Base-by-base conservation (phyloP, 257 asterid genomes). In the Henckelia pumila region DNA sequence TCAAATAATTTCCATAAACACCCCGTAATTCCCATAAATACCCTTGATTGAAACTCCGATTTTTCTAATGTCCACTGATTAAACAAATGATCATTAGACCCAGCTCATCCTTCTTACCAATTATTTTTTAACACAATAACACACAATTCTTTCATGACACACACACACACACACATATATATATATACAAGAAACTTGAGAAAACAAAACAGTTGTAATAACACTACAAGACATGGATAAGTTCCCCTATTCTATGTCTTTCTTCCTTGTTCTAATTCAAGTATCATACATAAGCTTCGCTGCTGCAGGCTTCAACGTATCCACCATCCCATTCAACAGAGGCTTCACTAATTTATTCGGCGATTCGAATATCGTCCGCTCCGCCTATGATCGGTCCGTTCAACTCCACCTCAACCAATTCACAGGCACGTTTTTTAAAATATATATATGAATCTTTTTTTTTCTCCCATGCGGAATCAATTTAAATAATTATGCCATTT, bases 261-360 rank as follows among this genome's bases (percentile, higher is more conserved):
- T 75, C 70, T 76, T 76, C 64, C 76, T 74, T 52, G 74, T 77
- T 32, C 69, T 77, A 25, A 25, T 25, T n/a, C 73, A 52, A 10
- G 63, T 33, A 23, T 28, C 32, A 20, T 76, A n/a, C 21, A 16
- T 49, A 35, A 67, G 75, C 22, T 52, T 10, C 8, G 53, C 64
- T 29, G 69, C 79, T 8, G 69, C 81, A 6, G 69, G 61, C 61
- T 67, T 76, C 57, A 75, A 80, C 77, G 35, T 88, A 14, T 67
- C 88, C 8, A 79, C 88, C 35, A 37, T 85, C 35, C 84, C 89
- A 7, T 92, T 83, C 71, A 61, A 44, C 63, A 68, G 67, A 68
- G 92, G 94, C 61, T 89, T 89, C 83, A 68, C 67, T 59, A 83
- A 87, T 66, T 82, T 93, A 0, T 93, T 85, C 32, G 98, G 98